Percentiles rank a stretch among this genome's conserved stretches.
Evolutionary conservation across 73 alveolate genomes (phyloP).

Genomic region (Paramecium primaurelia): DNA sequence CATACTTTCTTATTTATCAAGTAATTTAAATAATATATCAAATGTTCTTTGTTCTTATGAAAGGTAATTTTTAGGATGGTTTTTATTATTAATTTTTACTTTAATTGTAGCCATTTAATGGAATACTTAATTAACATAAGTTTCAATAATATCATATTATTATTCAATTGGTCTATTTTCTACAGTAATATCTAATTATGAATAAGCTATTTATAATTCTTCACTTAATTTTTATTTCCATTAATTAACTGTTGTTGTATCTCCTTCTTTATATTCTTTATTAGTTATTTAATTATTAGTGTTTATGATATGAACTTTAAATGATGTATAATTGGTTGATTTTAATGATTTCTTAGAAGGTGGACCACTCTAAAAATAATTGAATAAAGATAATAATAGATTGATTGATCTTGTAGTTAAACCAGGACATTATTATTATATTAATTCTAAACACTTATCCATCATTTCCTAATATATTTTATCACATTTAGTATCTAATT

Average conservation of each 20-base stretch:
- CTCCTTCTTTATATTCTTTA: background rate
- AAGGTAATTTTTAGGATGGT: background rate
- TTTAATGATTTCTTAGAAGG: background rate
- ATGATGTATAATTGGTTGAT: background rate
- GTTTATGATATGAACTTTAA: background rate
- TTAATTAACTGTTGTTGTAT: background rate
- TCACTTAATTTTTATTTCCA: slow-evolving; percentile 28
- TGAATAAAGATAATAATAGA: background rate
- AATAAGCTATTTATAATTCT: background rate
- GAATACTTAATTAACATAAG: background rate
- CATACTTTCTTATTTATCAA: background rate
- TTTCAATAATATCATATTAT: background rate
- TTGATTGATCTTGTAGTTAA: background rate
- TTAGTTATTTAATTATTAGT: background rate
- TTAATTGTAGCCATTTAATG: background rate
- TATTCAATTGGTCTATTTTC: background rate
- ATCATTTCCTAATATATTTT: background rate
- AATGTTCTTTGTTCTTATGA: background rate
- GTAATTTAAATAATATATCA: background rate
- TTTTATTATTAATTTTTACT: background rate
- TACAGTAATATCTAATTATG: background rate
- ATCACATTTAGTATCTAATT: background rate
- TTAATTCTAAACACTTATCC: slow-evolving; percentile 13
- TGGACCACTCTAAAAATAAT: background rate
- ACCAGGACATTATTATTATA: background rate